Evolutionary conservation across 768 basidiomycete genomes (phyloP).

Genomic region (Xerocomellus amylosporus): DNA sequence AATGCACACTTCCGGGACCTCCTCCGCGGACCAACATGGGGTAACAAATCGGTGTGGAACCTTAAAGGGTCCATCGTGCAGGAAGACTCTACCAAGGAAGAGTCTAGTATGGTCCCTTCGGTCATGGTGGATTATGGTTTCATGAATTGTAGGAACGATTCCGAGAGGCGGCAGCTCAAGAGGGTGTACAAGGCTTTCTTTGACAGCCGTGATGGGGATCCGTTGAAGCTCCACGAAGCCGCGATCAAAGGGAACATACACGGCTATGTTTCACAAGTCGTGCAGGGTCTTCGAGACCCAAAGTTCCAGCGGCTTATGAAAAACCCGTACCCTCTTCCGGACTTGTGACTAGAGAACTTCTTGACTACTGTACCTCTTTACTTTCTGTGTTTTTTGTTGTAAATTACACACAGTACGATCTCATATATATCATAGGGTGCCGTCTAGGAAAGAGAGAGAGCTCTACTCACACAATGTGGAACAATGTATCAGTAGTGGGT

Average conservation of each 20-base stretch:
- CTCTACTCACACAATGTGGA: too few relatives aligned
- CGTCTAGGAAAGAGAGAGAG: too few relatives aligned
- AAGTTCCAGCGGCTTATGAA: neutral
- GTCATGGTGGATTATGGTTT: conserved; percentile 2
- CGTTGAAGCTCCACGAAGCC: neutral
- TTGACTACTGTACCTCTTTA: neutral
- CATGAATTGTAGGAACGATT: neutral
- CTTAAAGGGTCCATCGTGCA: neutral
- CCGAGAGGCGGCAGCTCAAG: neutral
- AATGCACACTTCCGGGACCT: neutral
- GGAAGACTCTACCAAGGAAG: neutral
- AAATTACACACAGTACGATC: neutral
- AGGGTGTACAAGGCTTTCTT: neutral
- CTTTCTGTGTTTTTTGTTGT: neutral
- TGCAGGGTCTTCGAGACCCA: neutral
- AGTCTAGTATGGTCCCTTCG: neutral
- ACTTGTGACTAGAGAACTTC: neutral
- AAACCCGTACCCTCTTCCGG: conserved; percentile 1
- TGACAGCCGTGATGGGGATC: neutral
- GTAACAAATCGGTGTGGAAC: neutral
- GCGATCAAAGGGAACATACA: conserved; percentile 1
- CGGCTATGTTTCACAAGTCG: neutral
- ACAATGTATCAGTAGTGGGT: too few relatives aligned
- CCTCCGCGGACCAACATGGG: neutral
- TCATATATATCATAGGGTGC: neutral